phyloP scores from a whole-genome alignment of 192 early-diverging fungal genomes.

The Dimargaris cristalligena region DNA sequence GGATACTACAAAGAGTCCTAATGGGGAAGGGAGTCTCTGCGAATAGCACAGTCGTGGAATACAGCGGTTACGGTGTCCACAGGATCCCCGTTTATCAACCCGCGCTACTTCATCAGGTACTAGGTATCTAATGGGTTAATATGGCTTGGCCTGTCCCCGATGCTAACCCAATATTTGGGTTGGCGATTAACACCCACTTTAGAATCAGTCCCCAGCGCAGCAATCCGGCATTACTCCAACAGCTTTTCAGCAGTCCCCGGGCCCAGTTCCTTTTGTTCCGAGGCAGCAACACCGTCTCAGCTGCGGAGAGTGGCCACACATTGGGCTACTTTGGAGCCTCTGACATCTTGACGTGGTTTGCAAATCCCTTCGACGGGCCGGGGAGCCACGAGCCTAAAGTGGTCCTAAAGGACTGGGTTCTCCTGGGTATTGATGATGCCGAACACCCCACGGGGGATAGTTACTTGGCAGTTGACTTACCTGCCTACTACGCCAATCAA shows the following conservation, averaged over 20 bases:
- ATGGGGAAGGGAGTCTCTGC: too few species aligned
- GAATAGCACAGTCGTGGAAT: too few species aligned
- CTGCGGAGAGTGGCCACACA: not conserved
- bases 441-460: not conserved
- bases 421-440: not conserved
- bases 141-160: not conserved
- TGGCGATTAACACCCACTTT: too few species aligned
- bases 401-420: not conserved
- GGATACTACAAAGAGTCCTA: too few species aligned
- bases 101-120: not conserved
- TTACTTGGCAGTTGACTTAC: not conserved
- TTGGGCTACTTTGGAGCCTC: not conserved
- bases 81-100: too few species aligned
- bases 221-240: not conserved
- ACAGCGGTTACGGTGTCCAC: too few species aligned
- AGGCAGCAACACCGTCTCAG: not conserved
- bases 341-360: not conserved
- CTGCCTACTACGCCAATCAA: not conserved
- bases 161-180: not conserved
- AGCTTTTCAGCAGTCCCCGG: constrained; percentile 3
- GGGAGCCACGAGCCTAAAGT: not conserved
- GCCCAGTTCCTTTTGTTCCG: constrained; percentile 6
- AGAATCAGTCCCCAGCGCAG: not conserved
- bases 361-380: not conserved
- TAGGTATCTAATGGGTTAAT: not conserved